Conservation (phyloP, 257 asterid species). For the Solanum rostratum region DNA sequence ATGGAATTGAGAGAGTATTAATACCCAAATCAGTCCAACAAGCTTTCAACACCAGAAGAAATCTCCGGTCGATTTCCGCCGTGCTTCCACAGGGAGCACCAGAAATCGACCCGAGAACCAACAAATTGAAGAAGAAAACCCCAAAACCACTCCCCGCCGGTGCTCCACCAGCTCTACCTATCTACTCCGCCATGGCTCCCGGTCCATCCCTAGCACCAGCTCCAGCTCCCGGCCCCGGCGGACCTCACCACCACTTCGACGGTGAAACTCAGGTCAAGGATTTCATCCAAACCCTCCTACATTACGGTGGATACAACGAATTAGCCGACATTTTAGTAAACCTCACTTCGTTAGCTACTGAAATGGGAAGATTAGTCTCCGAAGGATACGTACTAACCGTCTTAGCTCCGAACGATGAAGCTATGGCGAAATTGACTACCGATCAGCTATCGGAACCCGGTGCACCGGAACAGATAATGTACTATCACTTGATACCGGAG, state of each 20-base stretch:
- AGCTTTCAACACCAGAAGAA: slow-evolving; percentile 70
- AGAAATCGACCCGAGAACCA: slow-evolving; percentile 76
- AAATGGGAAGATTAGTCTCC: slow-evolving; percentile 83
- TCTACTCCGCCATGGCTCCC: slow-evolving; percentile 74
- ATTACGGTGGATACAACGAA: slow-evolving; percentile 93
- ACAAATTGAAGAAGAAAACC: slow-evolving; percentile 43
- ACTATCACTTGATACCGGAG: slow-evolving; percentile 81
- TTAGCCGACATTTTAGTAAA: slow-evolving; percentile 79
- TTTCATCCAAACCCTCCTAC: slow-evolving; percentile 76
- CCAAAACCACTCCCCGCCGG: slow-evolving; percentile 41
- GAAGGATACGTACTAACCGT: slow-evolving; percentile 87
- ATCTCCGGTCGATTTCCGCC: slow-evolving; percentile 60
- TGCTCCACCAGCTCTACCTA: slow-evolving; percentile 53
- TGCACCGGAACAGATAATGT: slow-evolving; percentile 90
- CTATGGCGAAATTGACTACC: slow-evolving; percentile 82
- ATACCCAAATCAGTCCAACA: slow-evolving; percentile 80
- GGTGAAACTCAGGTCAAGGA: slow-evolving; percentile 92
- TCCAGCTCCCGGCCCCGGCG: slow-evolving; percentile 96
- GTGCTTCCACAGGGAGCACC: slow-evolving; percentile 81
- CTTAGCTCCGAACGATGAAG: slow-evolving; percentile 87
- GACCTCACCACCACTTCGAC: slow-evolving; percentile 83
- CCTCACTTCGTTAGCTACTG: slow-evolving; percentile 76
- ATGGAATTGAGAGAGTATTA: slow-evolving; percentile 71
- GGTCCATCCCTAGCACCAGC: slow-evolving; percentile 95
- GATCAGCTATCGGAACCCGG: slow-evolving; percentile 89